These are phyloP conservation scores for Aspergillus niger DNA, from an alignment of 2,329 filamentous ascomycete genomes.

Conservation along the genomic window DNA sequence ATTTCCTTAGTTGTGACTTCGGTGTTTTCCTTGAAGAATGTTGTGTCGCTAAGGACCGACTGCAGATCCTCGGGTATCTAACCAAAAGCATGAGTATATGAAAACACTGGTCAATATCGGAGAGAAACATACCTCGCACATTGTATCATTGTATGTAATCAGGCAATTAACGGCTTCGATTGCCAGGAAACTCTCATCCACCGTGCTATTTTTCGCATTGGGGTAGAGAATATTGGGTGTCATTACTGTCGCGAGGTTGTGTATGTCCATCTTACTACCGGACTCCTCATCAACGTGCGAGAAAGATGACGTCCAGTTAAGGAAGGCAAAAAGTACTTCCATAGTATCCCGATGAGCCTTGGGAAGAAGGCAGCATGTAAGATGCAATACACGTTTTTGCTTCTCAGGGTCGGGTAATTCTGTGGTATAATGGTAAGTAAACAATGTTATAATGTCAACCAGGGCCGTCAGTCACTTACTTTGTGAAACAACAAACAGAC, in stretches of 20 bases:
- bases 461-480: constrained; percentile 53
- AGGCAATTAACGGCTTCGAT: constrained; percentile 91
- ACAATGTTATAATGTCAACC: background rate
- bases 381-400: constrained; percentile 80
- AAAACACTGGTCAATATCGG: constrained; percentile 18
- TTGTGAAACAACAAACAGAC: constrained; percentile 84
- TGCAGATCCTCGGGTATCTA: constrained; percentile 93
- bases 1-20: constrained; percentile 98
- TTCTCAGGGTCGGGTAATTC: constrained; percentile 79
- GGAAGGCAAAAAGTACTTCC: constrained; percentile 92
- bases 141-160: constrained; percentile 90
- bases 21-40: constrained; percentile 75
- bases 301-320: constrained; percentile 97
- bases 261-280: constrained; percentile 98
- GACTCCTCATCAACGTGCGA: constrained; percentile 96
- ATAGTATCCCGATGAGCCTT: constrained; percentile 91
- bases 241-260: constrained; percentile 96
- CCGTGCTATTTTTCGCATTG: constrained; percentile 67
- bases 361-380: constrained; percentile 88
- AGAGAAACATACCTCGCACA: constrained; percentile 78
- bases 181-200: constrained; percentile 86
- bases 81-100: constrained; percentile 10
- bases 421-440: constrained; percentile 29
- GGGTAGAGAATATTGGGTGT: constrained; percentile 91
- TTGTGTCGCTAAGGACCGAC: constrained; percentile 79